phyloP scores from a whole-genome alignment of 306 rosid species.

The Cicer bijugum region DNA sequence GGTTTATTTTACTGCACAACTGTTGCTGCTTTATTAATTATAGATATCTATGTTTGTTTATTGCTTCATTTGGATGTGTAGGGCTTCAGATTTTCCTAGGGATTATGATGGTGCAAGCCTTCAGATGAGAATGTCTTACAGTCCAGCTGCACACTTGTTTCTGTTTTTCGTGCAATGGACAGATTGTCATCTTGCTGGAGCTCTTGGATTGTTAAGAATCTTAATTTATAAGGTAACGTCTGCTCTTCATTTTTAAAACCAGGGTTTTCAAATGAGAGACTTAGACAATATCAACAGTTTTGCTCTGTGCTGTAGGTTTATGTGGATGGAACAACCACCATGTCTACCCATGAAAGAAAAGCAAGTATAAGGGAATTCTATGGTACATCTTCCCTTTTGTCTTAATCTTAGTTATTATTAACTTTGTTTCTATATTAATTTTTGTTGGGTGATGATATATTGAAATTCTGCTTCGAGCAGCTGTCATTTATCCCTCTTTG shows the following conservation, averaged over 20 bases:
- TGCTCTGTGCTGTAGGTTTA: constrained; percentile 67
- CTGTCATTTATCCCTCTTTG: constrained; percentile 84
- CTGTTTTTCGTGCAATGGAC: constrained; percentile 92
- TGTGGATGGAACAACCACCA: constrained; percentile 97
- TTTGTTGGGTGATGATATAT: constrained; percentile 37
- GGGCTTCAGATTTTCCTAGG: constrained; percentile 83
- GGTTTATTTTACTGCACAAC: constrained; percentile 5
- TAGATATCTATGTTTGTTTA: neutral
- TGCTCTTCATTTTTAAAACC: neutral
- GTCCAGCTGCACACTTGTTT: constrained; percentile 90
- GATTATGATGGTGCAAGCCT: constrained; percentile 88
- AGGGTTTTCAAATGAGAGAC: constrained; percentile 40
- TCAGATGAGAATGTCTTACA: constrained; percentile 95
- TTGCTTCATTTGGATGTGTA: constrained; percentile 41
- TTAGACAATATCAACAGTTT: constrained; percentile 42
- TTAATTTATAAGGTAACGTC: constrained; percentile 77
- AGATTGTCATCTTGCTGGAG: constrained; percentile 88
- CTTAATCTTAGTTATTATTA: neutral
- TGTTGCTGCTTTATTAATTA: neutral
- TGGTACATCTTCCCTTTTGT: constrained; percentile 58
- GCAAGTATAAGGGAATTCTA: constrained; percentile 96
- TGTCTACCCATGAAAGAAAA: constrained; percentile 94
- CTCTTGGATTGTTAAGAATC: constrained; percentile 86
- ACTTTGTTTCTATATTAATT: constrained; percentile 22
- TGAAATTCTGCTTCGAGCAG: constrained; percentile 55